A percentile compares a stretch with the other conserved stretches of the same genome.
Conservation (phyloP, 495 filamentous ascomycete species). For the Lasiosphaeris hirsuta region DNA sequence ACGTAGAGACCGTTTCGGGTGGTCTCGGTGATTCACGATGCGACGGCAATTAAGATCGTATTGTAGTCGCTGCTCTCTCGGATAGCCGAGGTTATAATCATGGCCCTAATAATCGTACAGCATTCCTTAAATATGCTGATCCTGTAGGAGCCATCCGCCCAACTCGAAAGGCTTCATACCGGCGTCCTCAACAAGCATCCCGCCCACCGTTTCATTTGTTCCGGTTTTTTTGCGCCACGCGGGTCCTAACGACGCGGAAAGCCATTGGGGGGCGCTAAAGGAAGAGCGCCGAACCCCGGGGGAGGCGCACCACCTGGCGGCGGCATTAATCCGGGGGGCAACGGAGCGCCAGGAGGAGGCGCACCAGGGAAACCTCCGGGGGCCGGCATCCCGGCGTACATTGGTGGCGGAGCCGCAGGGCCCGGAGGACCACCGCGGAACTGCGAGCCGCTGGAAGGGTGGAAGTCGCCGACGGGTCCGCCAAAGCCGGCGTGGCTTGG, state of each 20-base stretch:
- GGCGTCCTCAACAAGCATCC: too few relatives aligned
- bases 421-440: constrained; percentile 19
- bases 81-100: too few relatives aligned
- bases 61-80: too few relatives aligned
- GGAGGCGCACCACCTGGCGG: constrained; percentile 19
- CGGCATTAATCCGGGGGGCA: constrained; percentile 33
- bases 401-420: constrained; percentile 14
- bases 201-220: too few relatives aligned
- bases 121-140: too few relatives aligned
- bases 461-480: constrained; percentile 64
- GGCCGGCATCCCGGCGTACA: constrained; percentile 26
- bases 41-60: too few relatives aligned
- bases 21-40: too few relatives aligned
- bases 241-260: constrained; percentile 18
- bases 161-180: too few relatives aligned
- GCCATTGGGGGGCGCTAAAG: constrained; percentile 18
- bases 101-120: too few relatives aligned
- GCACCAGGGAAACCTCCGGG: constrained; percentile 30
- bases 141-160: too few relatives aligned
- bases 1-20: too few relatives aligned
- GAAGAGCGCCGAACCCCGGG: constrained; percentile 18
- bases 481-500: constrained; percentile 75
- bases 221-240: too few relatives aligned
- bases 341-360: constrained; percentile 26
- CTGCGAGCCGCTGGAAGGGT: constrained; percentile 22